A percentile compares a stretch with the other conserved stretches of the same genome.
phyloP scores from a whole-genome alignment of 179 eudicot species.

The Patellifolia procumbens region DNA sequence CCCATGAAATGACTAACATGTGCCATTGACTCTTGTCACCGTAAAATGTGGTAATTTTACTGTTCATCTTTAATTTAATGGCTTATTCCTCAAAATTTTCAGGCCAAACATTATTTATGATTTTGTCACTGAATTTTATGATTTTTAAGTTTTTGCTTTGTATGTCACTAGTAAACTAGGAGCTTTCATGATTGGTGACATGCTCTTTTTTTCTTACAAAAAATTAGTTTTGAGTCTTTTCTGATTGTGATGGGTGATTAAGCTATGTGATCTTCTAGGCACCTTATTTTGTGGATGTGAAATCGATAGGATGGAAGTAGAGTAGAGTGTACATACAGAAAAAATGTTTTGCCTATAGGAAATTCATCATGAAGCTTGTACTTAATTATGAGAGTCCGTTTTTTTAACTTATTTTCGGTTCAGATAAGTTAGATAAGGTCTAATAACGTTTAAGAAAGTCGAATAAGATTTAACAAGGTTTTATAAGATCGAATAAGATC shows the following conservation, averaged over 20 bases:
- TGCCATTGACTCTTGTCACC: conserved; percentile 32
- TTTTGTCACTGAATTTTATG: conserved; percentile 2
- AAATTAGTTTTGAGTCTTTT: conserved; percentile 21
- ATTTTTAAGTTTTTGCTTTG: conserved; percentile 22
- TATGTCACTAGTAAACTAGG: conserved; percentile 21
- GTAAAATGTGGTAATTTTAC: conserved; percentile 1
- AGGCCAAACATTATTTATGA: conserved; percentile 26
- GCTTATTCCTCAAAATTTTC: neutral
- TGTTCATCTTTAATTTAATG: conserved; percentile 1
- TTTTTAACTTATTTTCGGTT: too few relatives aligned
- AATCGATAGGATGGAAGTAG: neutral
- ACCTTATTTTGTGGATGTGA: neutral
- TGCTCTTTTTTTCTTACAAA: neutral
- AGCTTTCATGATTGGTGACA: conserved; percentile 17
- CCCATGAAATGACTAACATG: conserved; percentile 23
- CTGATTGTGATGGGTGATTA: conserved; percentile 25
- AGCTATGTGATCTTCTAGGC: neutral
- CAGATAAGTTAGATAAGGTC: too few relatives aligned
- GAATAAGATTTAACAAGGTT: too few relatives aligned
- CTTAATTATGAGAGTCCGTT: too few relatives aligned
- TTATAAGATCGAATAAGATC: too few relatives aligned
- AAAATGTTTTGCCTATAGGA: neutral
- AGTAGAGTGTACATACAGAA: neutral
- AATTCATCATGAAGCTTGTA: neutral
- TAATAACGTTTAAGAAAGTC: too few relatives aligned